These are phyloP conservation scores for Dryas integrifolia DNA, from an alignment of 331 rosid genomes.

Conservation along the genomic window DNA sequence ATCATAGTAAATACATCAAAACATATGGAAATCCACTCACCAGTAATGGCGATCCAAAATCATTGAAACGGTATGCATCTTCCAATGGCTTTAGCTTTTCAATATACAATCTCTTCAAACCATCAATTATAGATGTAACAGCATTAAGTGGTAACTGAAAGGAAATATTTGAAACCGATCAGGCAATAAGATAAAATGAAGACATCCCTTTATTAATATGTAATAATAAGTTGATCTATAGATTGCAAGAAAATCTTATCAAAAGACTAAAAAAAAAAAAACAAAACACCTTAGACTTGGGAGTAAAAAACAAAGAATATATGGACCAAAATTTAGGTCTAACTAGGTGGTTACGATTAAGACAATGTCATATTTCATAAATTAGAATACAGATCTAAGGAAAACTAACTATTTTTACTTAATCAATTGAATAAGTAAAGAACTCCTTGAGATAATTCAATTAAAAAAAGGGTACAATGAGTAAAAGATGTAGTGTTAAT, in stretches of 20 bases:
- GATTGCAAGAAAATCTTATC: background rate
- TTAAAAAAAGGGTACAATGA: background rate
- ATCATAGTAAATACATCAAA: background rate
- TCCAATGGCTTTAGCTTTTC: constrained; percentile 89
- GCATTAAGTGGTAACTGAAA: constrained; percentile 57
- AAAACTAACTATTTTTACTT: background rate
- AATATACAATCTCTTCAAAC: constrained; percentile 71
- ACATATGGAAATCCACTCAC: constrained; percentile 41
- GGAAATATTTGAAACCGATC: background rate
- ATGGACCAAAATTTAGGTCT: background rate
- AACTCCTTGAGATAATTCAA: background rate
- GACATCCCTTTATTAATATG: background rate
- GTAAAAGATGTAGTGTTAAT: background rate
- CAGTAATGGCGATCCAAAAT: constrained; percentile 76
- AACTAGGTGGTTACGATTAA: background rate
- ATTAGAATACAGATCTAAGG: background rate
- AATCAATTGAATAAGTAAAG: background rate
- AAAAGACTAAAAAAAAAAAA: background rate
- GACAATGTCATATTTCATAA: background rate
- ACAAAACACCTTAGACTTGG: background rate
- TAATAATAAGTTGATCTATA: background rate
- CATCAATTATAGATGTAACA: constrained; percentile 86
- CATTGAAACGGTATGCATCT: constrained; percentile 67
- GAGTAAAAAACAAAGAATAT: background rate
- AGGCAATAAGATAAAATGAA: background rate